phyloP scores from a whole-genome alignment of 306 rosid species.

The cucumber (Cucumis sativus) region Cucumber_9930_V3 NC_026659.2:22327501-22328000 shows the following conservation, averaged over 20 bases:
- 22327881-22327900: constrained; percentile 76
- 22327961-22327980: constrained; percentile 74
- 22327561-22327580: neutral
- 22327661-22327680: neutral
- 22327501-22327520: constrained; percentile 97
- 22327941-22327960: constrained; percentile 73
- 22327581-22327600: neutral
- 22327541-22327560: constrained; percentile 68
- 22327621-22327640: neutral
- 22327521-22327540: constrained; percentile 98
- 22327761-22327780: constrained; percentile 53
- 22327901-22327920: constrained; percentile 90
- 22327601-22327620: neutral
- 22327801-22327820: neutral
- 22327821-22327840: constrained; percentile 3
- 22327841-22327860: constrained; percentile 33
- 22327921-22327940: constrained; percentile 93
- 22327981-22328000: constrained; percentile 37
- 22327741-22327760: constrained; percentile 99
- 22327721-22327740: constrained; percentile 95
- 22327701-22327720: constrained; percentile 37
- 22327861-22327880: constrained; percentile 98
- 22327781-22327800: neutral
- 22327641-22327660: neutral
- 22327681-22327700: neutral